phyloP scores from a whole-genome alignment of 176 grass and related monocot species.

The Aegilops tauschii region DNA sequence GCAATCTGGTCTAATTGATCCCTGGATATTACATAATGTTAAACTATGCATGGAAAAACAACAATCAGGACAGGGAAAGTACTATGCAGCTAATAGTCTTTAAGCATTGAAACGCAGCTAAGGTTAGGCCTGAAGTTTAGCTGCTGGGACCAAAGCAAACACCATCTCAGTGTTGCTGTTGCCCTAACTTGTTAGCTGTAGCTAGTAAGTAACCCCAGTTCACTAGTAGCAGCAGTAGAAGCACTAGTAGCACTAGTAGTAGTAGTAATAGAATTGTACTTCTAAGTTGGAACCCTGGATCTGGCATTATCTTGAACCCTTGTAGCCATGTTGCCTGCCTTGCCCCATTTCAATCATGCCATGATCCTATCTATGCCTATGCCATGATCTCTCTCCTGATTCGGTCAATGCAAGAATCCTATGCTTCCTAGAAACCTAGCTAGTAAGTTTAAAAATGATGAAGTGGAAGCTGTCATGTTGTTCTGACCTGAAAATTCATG shows the following conservation, averaged over 20 bases:
- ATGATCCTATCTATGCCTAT: constrained; percentile 13
- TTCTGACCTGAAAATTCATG: background rate
- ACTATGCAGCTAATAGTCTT: no score
- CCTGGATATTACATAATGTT: no score
- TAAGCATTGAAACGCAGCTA: no score
- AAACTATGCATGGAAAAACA: no score
- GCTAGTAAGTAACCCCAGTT: constrained; percentile 20
- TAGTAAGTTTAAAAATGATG: background rate
- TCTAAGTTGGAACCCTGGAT: constrained; percentile 11
- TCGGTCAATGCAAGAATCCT: constrained; percentile 42
- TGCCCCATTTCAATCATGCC: background rate
- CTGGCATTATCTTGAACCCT: constrained; percentile 12
- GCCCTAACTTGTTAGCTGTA: constrained; percentile 7
- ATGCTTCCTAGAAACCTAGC: constrained; percentile 20
- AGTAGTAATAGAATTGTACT: background rate
- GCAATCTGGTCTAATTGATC: no score
- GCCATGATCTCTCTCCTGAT: background rate
- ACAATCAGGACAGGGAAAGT: no score
- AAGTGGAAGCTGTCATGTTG: background rate
- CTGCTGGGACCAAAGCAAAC: constrained; percentile 21
- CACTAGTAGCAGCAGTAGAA: constrained; percentile 7
- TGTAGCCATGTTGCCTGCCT: constrained; percentile 28
- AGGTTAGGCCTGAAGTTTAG: constrained; percentile 30
- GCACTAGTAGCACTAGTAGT: background rate
- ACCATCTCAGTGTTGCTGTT: constrained; percentile 56